Percentiles rank a stretch among this genome's conserved stretches.
Evolutionary conservation across 2,329 filamentous ascomycete species (phyloP).

Genomic region (Nemania sp.): DNA sequence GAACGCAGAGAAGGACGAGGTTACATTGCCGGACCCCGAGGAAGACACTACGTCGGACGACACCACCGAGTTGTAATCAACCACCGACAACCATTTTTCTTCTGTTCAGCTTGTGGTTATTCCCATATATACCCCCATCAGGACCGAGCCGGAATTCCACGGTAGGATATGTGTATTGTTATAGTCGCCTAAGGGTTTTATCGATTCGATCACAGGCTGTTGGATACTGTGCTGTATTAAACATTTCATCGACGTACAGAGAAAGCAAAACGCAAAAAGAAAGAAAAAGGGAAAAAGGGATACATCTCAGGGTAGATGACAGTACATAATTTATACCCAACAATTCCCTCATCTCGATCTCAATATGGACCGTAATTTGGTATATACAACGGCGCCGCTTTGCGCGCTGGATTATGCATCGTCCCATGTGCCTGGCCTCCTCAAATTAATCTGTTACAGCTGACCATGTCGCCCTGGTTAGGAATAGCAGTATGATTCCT

Average conservation of each 20-base stretch:
- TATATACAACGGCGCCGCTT: neutral
- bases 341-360: too few relatives aligned
- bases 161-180: neutral
- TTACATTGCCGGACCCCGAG: constrained; percentile 43
- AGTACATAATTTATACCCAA: neutral
- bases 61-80: constrained; percentile 30
- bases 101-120: neutral
- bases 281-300: neutral
- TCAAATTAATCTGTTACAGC: neutral
- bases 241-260: neutral
- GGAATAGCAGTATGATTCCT: neutral
- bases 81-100: neutral
- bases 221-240: too few relatives aligned
- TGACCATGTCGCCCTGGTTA: neutral
- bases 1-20: constrained; percentile 62
- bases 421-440: neutral
- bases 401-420: neutral
- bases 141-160: neutral
- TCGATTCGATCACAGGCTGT: neutral
- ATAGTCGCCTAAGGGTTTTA: neutral
- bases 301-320: neutral
- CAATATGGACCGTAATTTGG: too few relatives aligned
- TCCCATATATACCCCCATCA: neutral
- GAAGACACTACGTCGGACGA: neutral
- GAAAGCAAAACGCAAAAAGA: too few relatives aligned